Evolutionary conservation across 495 filamentous ascomycete genomes (phyloP).

Genomic region (Cercophora newfieldiana): DNA sequence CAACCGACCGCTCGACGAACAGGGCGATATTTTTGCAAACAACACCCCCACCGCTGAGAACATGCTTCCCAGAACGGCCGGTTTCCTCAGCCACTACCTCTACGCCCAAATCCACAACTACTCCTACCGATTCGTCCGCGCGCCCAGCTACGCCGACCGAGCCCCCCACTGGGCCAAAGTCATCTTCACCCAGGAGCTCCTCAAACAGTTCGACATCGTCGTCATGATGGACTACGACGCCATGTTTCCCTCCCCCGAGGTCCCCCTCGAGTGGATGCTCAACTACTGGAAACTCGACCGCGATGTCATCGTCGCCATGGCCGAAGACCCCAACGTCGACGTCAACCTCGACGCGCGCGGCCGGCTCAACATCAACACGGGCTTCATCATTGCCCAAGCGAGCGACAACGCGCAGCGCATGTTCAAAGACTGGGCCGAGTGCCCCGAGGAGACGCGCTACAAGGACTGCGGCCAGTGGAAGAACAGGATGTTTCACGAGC

Average conservation of each 20-base stretch:
- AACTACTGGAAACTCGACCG: slow-evolving; percentile 53
- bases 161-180: slow-evolving; percentile 53
- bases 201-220: slow-evolving; percentile 49
- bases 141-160: slow-evolving; percentile 34
- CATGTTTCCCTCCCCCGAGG: slow-evolving; percentile 48
- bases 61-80: slow-evolving; percentile 29
- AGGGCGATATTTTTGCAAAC: slow-evolving; percentile 33
- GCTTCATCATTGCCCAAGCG: slow-evolving; percentile 36
- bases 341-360: slow-evolving; percentile 23
- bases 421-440: slow-evolving; percentile 36
- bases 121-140: slow-evolving; percentile 52
- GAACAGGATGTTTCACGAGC: slow-evolving; percentile 29
- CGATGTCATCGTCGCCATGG: slow-evolving; percentile 47
- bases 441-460: slow-evolving; percentile 29
- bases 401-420: slow-evolving; percentile 28
- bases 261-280: slow-evolving; percentile 56
- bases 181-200: slow-evolving; percentile 44
- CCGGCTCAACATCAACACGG: slow-evolving; percentile 31
- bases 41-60: slow-evolving; percentile 25
- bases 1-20: slow-evolving; percentile 34
- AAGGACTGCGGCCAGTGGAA: slow-evolving; percentile 32
- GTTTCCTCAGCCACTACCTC: slow-evolving; percentile 44
- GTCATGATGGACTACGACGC: slow-evolving; percentile 54
- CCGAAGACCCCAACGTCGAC: slow-evolving; percentile 37
- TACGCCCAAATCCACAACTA: slow-evolving; percentile 55